These are phyloP conservation scores for Candida labiduridarum DNA, from an alignment of 1,139 yeast species.

Conservation along the genomic window DNA sequence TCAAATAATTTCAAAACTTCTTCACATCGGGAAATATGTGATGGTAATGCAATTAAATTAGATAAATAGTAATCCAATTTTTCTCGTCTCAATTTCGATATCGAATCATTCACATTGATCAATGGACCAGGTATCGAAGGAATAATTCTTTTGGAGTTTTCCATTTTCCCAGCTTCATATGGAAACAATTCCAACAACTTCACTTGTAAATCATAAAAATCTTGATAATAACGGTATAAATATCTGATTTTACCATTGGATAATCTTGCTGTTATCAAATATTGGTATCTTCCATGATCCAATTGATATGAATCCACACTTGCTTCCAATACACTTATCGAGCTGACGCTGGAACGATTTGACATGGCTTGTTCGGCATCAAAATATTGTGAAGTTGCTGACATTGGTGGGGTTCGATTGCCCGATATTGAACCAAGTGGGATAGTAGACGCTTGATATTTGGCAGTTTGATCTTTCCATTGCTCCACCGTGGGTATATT, in stretches of 20 bases:
- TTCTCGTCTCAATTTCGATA: slow-evolving; percentile 81
- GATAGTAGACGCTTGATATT: slow-evolving; percentile 88
- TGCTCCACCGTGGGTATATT: slow-evolving; percentile 90
- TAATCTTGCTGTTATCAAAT: slow-evolving; percentile 69
- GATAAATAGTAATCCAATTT: slow-evolving; percentile 84
- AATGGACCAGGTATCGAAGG: slow-evolving; percentile 98
- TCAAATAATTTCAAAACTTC: slow-evolving; percentile 75
- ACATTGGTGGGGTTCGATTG: slow-evolving; percentile 26
- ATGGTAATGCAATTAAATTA: slow-evolving; percentile 73
- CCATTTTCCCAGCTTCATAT: slow-evolving; percentile 87
- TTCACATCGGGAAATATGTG: slow-evolving; percentile 69
- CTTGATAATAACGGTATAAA: slow-evolving; percentile 90
- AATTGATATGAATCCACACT: slow-evolving; percentile 80
- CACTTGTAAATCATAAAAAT: slow-evolving; percentile 93
- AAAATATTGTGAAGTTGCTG: slow-evolving; percentile 45
- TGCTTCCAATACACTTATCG: slow-evolving; percentile 54
- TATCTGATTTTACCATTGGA: slow-evolving; percentile 70
- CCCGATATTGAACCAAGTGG: slow-evolving; percentile 60
- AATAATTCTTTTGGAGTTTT: slow-evolving; percentile 68
- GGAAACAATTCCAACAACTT: slow-evolving; percentile 83
- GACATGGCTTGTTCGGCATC: slow-evolving; percentile 22
- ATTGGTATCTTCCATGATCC: slow-evolving; percentile 91
- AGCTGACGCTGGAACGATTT: slow-evolving; percentile 38
- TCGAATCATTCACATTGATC: slow-evolving; percentile 86
- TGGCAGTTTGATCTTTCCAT: slow-evolving; percentile 91